Percentiles rank a stretch among this genome's conserved stretches.
Evolutionary conservation across 257 asterid genomes (phyloP).

Genomic region (Paulownia fortunei): DNA sequence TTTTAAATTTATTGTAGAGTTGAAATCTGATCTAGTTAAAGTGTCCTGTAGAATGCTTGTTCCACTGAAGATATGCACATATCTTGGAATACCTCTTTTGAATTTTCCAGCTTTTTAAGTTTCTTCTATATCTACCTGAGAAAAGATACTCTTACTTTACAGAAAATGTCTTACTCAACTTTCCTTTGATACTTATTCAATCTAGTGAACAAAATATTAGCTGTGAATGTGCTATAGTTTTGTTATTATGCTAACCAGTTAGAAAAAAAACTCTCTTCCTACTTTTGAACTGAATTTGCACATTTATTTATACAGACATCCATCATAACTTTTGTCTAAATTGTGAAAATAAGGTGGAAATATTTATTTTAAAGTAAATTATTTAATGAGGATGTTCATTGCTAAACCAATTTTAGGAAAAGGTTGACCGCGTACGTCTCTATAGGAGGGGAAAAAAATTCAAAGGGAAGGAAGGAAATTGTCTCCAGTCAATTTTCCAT

Average conservation of each 20-base stretch:
- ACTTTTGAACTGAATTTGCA: neutral
- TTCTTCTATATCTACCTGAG: neutral
- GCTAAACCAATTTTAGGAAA: neutral
- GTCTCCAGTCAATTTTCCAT: neutral
- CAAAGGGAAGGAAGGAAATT: neutral
- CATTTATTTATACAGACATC: neutral
- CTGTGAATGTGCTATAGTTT: neutral
- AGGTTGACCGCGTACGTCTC: neutral
- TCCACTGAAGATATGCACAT: neutral
- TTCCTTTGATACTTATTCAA: neutral
- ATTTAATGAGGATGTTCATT: neutral
- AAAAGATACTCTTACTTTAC: neutral
- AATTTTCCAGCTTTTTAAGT: neutral
- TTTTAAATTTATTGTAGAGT: slow-evolving; percentile 13
- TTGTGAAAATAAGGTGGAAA: neutral
- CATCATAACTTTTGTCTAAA: neutral
- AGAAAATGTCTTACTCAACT: neutral
- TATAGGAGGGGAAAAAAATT: neutral
- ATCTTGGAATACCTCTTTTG: neutral
- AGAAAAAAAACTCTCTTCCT: neutral
- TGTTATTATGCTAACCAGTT: neutral
- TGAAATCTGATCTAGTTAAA: slow-evolving; percentile 2
- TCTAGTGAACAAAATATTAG: neutral
- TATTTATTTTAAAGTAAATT: no score
- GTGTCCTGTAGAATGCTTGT: neutral